Percentiles rank a stretch among this genome's conserved stretches.
These are phyloP conservation scores for Pachysandra terminalis DNA, from an alignment of 164 flowering plant species.

Conservation along the genomic window DNA sequence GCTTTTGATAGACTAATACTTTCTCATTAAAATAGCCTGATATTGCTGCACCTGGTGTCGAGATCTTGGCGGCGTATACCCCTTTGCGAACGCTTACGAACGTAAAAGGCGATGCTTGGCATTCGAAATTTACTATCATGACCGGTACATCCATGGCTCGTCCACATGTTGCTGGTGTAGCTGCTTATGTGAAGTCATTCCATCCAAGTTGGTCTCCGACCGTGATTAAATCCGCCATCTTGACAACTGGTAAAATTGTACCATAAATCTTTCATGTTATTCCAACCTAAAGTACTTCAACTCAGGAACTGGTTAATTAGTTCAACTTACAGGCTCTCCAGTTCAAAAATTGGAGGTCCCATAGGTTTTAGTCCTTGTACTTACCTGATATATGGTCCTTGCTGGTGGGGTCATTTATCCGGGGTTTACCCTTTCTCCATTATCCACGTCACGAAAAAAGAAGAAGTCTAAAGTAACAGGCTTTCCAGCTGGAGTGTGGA, in stretches of 20 bases:
- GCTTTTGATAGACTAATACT: too few relatives aligned
- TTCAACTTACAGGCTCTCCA: too few relatives aligned
- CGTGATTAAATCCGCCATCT: constrained; percentile 38
- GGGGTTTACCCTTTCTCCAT: too few relatives aligned
- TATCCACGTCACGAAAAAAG: too few relatives aligned
- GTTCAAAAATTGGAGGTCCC: too few relatives aligned
- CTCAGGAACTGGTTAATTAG: constrained; percentile 19
- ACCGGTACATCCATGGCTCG: constrained; percentile 79
- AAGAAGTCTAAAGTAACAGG: too few relatives aligned
- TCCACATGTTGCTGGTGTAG: constrained; percentile 76
- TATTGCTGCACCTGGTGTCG: constrained; percentile 67
- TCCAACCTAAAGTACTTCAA: constrained; percentile 29
- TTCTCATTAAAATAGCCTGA: constrained; percentile 80
- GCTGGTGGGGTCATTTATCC: too few relatives aligned
- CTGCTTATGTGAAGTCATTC: constrained; percentile 58
- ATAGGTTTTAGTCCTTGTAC: too few relatives aligned
- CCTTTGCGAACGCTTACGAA: constrained; percentile 54
- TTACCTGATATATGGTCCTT: too few relatives aligned
- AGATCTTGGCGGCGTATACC: constrained; percentile 67
- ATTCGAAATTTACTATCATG: constrained; percentile 50
- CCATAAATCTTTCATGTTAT: too few relatives aligned
- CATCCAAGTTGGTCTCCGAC: constrained; percentile 69
- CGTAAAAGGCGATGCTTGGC: constrained; percentile 43
- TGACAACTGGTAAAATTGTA: constrained; percentile 44
- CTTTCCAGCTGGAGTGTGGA: too few relatives aligned